Evolutionary conservation across 176 grass and related monocot genomes (phyloP).

Genomic region (Oryza coarctata): DNA sequence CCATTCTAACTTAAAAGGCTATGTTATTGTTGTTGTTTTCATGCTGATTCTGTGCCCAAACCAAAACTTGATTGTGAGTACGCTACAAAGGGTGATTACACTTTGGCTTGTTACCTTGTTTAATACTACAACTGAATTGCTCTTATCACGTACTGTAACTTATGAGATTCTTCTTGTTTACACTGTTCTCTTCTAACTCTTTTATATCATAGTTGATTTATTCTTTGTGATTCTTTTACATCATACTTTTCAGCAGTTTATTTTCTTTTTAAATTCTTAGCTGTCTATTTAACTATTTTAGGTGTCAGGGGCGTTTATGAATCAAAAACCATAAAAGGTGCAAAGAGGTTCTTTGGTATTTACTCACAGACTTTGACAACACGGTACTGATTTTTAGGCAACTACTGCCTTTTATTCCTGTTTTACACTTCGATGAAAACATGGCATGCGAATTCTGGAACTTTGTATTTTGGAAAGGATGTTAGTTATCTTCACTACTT

Average conservation of each 20-base stretch:
- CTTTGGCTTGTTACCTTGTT: constrained; percentile 2
- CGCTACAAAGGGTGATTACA: neutral
- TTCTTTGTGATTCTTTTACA: neutral
- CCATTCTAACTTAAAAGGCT: too few relatives aligned
- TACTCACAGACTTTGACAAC: constrained; percentile 49
- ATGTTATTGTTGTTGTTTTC: too few relatives aligned
- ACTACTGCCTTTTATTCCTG: constrained; percentile 3
- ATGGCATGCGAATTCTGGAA: neutral
- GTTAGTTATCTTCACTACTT: neutral
- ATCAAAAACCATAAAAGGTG: constrained; percentile 78
- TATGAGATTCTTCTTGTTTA: neutral
- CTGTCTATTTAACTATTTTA: constrained; percentile 30
- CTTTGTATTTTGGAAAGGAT: constrained; percentile 13
- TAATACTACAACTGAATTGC: constrained; percentile 2
- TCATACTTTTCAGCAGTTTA: constrained; percentile 9
- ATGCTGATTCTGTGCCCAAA: neutral
- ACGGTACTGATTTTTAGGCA: constrained; percentile 47
- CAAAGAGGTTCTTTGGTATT: constrained; percentile 63
- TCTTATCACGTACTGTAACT: constrained; percentile 5
- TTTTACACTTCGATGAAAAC: neutral
- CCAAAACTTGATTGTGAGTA: neutral
- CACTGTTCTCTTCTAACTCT: constrained; percentile 5
- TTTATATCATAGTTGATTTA: neutral
- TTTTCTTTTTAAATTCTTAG: constrained; percentile 11
- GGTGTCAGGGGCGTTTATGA: constrained; percentile 74